A percentile compares a stretch with the other conserved stretches of the same genome.
Conservation (phyloP, 306 rosid species). For the Styphnolobium japonicum region DNA sequence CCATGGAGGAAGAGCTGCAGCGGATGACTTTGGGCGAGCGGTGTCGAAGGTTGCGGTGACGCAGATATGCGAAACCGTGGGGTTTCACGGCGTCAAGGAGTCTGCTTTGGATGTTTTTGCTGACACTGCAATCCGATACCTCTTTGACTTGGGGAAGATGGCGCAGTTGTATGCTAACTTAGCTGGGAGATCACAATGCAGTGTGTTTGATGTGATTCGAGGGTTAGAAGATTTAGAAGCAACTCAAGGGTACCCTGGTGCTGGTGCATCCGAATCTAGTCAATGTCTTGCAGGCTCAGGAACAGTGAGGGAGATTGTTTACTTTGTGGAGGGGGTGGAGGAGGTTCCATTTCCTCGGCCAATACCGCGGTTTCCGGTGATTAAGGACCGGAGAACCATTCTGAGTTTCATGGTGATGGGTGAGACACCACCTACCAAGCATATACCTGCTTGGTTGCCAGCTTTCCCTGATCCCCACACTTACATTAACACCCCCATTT, state of each 20-base stretch:
- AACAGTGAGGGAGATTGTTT: constrained; percentile 34
- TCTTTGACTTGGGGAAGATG: constrained; percentile 67
- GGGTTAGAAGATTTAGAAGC: constrained; percentile 62
- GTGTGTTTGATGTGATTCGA: constrained; percentile 68
- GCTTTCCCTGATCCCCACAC: constrained; percentile 95
- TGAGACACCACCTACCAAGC: constrained; percentile 67
- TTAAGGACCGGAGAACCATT: constrained; percentile 37
- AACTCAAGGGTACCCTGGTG: constrained; percentile 41
- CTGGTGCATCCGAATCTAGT: constrained; percentile 35
- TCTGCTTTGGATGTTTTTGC: constrained; percentile 71
- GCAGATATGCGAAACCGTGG: constrained; percentile 67
- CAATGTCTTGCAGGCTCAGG: constrained; percentile 46
- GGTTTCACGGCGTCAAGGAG: constrained; percentile 58
- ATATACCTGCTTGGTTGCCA: constrained; percentile 87
- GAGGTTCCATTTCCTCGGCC: constrained; percentile 79
- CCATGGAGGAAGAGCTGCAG: constrained; percentile 49
- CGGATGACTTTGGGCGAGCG: constrained; percentile 63
- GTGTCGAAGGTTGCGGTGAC: constrained; percentile 65
- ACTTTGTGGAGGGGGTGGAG: constrained; percentile 44
- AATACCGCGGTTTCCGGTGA: constrained; percentile 66
- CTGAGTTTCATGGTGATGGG: constrained; percentile 75
- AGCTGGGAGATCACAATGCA: constrained; percentile 76
- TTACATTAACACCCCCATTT: constrained; percentile 69
- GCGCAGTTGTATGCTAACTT: constrained; percentile 60
- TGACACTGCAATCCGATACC: constrained; percentile 61